Evolutionary conservation across 768 basidiomycete species (phyloP).

Genomic region (Phallus indusiatus): DNA sequence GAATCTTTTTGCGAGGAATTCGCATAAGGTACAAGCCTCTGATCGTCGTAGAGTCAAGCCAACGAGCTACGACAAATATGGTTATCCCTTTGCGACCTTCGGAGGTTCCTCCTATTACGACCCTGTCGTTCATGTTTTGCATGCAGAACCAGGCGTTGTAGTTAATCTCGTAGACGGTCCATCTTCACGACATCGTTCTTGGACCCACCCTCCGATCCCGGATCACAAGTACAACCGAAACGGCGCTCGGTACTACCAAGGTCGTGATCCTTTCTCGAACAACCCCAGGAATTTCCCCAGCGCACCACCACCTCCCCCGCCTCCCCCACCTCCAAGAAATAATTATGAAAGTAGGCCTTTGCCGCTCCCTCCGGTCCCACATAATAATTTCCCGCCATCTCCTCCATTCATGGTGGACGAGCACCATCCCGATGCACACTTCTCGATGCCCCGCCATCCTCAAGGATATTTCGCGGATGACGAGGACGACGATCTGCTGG

Average conservation of each 20-base stretch:
- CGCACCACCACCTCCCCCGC: background rate
- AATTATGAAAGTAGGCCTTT: background rate
- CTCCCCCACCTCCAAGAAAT: background rate
- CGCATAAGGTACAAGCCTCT: background rate
- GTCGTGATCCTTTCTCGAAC: background rate
- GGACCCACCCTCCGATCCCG: background rate
- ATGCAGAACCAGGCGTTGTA: constrained; percentile 5
- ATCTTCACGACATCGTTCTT: background rate
- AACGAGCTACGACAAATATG: constrained; percentile 9
- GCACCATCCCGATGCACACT: background rate
- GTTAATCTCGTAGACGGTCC: constrained; percentile 5
- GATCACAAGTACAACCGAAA: constrained; percentile 4
- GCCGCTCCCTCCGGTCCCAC: background rate
- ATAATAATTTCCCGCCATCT: background rate
- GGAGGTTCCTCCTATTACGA: background rate
- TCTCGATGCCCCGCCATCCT: background rate
- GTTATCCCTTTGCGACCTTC: constrained; percentile 4
- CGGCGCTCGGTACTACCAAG: background rate
- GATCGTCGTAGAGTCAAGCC: constrained; percentile 3
- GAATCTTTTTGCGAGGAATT: background rate
- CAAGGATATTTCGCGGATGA: background rate
- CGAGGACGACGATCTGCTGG: background rate
- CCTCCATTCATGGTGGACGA: background rate
- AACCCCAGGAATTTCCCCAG: background rate
- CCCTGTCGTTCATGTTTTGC: constrained; percentile 5